Base-by-base conservation (phyloP, 1,284 basidiomycete genomes). In the Melanopsichium pennsylvanicum region DNA sequence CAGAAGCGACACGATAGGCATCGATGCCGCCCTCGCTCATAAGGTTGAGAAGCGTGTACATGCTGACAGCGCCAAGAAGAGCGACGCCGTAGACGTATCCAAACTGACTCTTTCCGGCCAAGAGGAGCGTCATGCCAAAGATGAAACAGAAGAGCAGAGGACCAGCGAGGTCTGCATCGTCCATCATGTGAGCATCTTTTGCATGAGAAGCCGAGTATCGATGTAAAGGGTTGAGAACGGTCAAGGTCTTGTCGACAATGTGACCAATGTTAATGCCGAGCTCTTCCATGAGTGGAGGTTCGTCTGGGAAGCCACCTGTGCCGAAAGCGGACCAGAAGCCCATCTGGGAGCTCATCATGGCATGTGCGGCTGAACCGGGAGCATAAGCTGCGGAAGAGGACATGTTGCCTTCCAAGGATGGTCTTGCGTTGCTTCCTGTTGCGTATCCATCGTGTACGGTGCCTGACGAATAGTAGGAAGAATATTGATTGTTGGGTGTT, bases 51-150 rank as follows among this genome's bases (percentile, higher is more conserved):
- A 99, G 88, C 38, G 89, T 87, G 85, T 98, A 98, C 79, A 98
- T 90, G 31, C 93, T 93, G n/a, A 88, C 86, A 4, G 91, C 93
- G 46, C 96, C 96, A 72, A 98, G 87, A 12, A 97, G 86, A 41
- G 91, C 95, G 62, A 99, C 92, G 43, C 96, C 96, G 82, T 99
- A 99, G 70, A 98, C 97, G 83, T 97, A 97, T 25, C 92, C 93
- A 82, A 99, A 99, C 81, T 97, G 96, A 8, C 93, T 92, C 84
- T 97, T 97, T 63, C 96, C 96, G 13, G 93, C 93, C 93, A 97
- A 80, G 12, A 81, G 57, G 3, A 81, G 62, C 18, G 79, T 66
- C 70, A 78, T 79, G 26, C 74, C 79, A 52, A 81, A 81, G 36
- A 74, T 95, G 82, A 98, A 97, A 76, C 92, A 92, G 84, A 97